A percentile compares a stretch with the other conserved stretches of the same genome.
These are phyloP conservation scores for Biscutella laevigata DNA, from an alignment of 441 rosid genomes.

Conservation along the genomic window DNA sequence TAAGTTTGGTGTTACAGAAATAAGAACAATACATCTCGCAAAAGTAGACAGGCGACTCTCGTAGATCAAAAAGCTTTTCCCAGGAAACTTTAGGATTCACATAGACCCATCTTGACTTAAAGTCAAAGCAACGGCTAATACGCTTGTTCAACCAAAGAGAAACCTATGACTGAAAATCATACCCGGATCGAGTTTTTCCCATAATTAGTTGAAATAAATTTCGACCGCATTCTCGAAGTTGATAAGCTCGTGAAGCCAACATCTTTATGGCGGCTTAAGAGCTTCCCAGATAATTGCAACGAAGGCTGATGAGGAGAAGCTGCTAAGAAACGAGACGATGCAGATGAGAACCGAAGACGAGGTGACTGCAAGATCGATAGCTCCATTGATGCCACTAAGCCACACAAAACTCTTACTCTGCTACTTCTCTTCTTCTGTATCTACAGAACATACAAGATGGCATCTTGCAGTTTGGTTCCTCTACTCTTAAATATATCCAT, in stretches of 20 bases:
- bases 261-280: constrained; percentile 21
- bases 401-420: constrained; percentile 27
- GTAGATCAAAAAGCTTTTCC: neutral
- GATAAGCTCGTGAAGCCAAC: constrained; percentile 29
- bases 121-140: constrained; percentile 6
- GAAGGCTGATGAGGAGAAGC: constrained; percentile 26
- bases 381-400: constrained; percentile 45
- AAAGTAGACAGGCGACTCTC: neutral
- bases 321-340: constrained; percentile 25
- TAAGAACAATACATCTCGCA: neutral
- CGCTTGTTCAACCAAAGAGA: neutral
- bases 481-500: too few species aligned
- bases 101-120: constrained; percentile 1
- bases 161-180: constrained; percentile 13
- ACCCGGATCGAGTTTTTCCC: constrained; percentile 51
- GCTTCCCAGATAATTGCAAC: constrained; percentile 21
- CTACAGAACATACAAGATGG: too few species aligned
- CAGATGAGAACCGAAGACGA: constrained; percentile 33
- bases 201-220: constrained; percentile 20
- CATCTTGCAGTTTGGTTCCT: too few species aligned
- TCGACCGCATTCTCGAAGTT: constrained; percentile 30
- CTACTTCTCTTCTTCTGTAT: neutral
- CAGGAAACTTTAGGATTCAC: neutral
- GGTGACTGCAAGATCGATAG: constrained; percentile 42
- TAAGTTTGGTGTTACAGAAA: neutral